Evolutionary conservation across 169 alveolate species (phyloP), one percentile per base, ranked within the genome.

Genomic region (Sarcocystis neurona): DNA sequence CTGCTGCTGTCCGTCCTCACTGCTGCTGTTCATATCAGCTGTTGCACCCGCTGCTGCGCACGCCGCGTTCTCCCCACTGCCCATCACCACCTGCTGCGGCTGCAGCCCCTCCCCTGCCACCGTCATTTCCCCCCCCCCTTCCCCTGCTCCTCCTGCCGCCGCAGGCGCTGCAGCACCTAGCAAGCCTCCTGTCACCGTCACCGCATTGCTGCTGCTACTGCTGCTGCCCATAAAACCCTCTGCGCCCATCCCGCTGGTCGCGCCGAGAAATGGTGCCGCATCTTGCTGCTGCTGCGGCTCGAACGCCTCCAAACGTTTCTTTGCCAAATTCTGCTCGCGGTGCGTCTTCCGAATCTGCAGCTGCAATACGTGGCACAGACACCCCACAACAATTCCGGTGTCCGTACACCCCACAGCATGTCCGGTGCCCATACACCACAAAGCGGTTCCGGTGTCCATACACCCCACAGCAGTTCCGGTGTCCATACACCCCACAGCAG

Each of bases 261-360:
- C 66, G n/a, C 82, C 82, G 41, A 75, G 77, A 30, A 34, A 44
- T 41, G 12, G 85, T 8, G 41, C 82, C 12, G 10, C 79, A 68
- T n/a, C 32, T 8, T 15, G 8, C 15, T 44, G 8, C 34, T 72
- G 56, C 23, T 37, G 82, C 6, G 58, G 1, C 43, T 34, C 87
- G 34, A 74, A 53, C 15, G 84, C 92, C 88, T 78, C 84, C 72
- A 74, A 56, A 2, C 98, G 94, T 82, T 94, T 95, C 87, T 95
- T 94, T 78, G 95, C 96, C 82, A 96, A 88, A 77, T 95, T 95
- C 58, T 95, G 94, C 91, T 96, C 98, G 43, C 98, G 94, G 82
- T 93, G 95, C 90, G 95, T 97, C 90, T 96, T 96, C 58, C 98
- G 96, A 74, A 96, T 96, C 88, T 96, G 98, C 34, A 97, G 84